Evolutionary conservation across 192 early-diverging fungal genomes (phyloP).

Genomic region (Spizellomyces sp.): DNA sequence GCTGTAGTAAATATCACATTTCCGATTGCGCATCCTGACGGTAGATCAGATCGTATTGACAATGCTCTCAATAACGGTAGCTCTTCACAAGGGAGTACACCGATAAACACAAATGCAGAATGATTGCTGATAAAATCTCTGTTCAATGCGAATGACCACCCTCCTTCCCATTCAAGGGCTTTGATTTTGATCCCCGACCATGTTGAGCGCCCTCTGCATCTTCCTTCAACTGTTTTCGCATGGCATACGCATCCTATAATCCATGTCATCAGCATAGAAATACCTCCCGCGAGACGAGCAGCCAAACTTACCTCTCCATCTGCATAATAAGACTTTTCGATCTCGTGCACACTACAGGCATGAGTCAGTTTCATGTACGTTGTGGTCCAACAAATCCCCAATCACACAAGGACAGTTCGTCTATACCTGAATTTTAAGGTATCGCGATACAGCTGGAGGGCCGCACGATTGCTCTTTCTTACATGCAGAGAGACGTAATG

Average conservation of each 20-base stretch:
- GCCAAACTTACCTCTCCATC: constrained; percentile 72
- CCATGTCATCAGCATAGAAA: background rate
- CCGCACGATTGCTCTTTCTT: constrained; percentile 89
- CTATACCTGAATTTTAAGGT: constrained; percentile 83
- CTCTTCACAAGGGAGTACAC: too few relatives aligned
- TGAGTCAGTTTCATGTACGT: constrained; percentile 6
- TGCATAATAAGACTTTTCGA: constrained; percentile 97
- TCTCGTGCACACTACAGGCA: constrained; percentile 69
- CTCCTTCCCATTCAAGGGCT: too few relatives aligned
- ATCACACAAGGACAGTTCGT: too few relatives aligned
- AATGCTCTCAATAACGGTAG: too few relatives aligned
- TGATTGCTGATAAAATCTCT: too few relatives aligned
- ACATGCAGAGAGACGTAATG: constrained; percentile 94
- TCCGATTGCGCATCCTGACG: too few relatives aligned
- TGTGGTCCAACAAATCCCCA: constrained; percentile 11
- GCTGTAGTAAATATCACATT: too few relatives aligned
- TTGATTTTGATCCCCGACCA: too few relatives aligned
- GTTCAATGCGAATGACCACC: too few relatives aligned
- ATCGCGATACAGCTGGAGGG: constrained; percentile 90
- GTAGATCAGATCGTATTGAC: too few relatives aligned
- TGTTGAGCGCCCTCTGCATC: background rate
- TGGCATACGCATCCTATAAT: constrained; percentile 35
- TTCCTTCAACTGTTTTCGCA: constrained; percentile 25
- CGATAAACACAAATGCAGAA: too few relatives aligned
- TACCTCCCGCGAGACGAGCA: background rate